A percentile compares a stretch with the other conserved stretches of the same genome.
phyloP scores from a whole-genome alignment of 768 basidiomycete genomes.

The Zangia roseola region DNA sequence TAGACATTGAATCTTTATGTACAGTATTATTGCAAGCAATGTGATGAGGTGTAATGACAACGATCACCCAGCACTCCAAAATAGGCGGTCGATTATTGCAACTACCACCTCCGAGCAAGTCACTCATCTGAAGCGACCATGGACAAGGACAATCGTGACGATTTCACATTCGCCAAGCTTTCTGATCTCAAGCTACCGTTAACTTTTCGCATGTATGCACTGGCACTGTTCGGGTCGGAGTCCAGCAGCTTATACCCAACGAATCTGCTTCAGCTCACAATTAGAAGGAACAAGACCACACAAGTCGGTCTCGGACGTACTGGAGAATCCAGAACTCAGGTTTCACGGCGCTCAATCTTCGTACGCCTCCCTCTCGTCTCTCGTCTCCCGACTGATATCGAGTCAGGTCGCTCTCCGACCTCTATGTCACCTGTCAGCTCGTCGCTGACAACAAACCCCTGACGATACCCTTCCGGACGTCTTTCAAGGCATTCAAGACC shows the following conservation, averaged over 20 bases:
- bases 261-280: constrained; percentile 57
- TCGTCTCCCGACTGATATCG: constrained; percentile 17
- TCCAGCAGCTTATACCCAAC: neutral
- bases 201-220: constrained; percentile 75
- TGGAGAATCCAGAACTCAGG: constrained; percentile 78
- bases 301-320: constrained; percentile 70
- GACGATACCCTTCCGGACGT: constrained; percentile 88
- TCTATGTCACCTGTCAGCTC: constrained; percentile 91
- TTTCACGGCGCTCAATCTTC: constrained; percentile 82
- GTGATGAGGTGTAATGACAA: neutral
- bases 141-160: constrained; percentile 72
- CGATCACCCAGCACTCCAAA: too few relatives aligned
- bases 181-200: constrained; percentile 87
- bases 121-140: constrained; percentile 27
- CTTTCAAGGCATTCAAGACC: constrained; percentile 89
- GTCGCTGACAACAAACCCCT: constrained; percentile 91
- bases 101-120: neutral
- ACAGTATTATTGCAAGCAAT: constrained; percentile 4
- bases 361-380: constrained; percentile 37
- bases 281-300: constrained; percentile 80
- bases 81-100: too few relatives aligned
- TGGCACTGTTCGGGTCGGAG: constrained; percentile 11
- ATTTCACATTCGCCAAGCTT: constrained; percentile 90
- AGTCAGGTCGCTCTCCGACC: constrained; percentile 80
- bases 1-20: constrained; percentile 10